These are phyloP conservation scores for Amanita rubescens DNA, from an alignment of 768 basidiomycete species.

Conservation along the genomic window DNA sequence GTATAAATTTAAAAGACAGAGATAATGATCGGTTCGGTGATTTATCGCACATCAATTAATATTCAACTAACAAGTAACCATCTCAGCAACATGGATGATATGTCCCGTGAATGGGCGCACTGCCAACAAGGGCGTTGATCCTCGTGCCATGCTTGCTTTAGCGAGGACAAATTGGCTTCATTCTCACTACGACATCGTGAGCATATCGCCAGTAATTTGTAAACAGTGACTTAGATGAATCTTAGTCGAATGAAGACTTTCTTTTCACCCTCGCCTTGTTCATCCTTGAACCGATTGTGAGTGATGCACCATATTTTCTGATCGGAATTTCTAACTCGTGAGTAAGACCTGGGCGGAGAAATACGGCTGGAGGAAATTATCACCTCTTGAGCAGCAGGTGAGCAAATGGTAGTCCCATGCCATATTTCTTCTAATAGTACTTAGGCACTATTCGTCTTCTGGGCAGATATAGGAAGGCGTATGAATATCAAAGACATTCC, in stretches of 20 bases:
- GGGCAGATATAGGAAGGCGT: constrained; percentile 36
- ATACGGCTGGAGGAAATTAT: constrained; percentile 38
- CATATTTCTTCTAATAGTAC: background rate
- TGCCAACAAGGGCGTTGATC: constrained; percentile 17
- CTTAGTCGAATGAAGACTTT: constrained; percentile 32
- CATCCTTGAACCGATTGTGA: constrained; percentile 30
- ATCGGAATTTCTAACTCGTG: background rate
- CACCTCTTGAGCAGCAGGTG: constrained; percentile 35
- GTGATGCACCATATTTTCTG: constrained; percentile 4
- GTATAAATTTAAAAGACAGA: too few relatives aligned
- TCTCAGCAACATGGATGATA: background rate
- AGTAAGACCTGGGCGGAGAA: constrained; percentile 30
- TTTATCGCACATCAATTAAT: too few relatives aligned
- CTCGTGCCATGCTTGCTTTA: constrained; percentile 28
- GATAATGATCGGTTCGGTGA: too few relatives aligned
- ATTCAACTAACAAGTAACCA: too few relatives aligned
- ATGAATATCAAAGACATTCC: constrained; percentile 46
- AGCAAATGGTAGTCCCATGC: background rate
- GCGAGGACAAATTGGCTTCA: constrained; percentile 34
- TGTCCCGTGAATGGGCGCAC: constrained; percentile 6
- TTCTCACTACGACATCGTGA: constrained; percentile 29
- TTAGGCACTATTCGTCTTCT: constrained; percentile 36
- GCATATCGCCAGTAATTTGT: constrained; percentile 5
- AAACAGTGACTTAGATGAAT: background rate
- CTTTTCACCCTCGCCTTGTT: constrained; percentile 35